phyloP scores from a whole-genome alignment of 129 eudicot genomes.

The Logfia minima region DNA sequence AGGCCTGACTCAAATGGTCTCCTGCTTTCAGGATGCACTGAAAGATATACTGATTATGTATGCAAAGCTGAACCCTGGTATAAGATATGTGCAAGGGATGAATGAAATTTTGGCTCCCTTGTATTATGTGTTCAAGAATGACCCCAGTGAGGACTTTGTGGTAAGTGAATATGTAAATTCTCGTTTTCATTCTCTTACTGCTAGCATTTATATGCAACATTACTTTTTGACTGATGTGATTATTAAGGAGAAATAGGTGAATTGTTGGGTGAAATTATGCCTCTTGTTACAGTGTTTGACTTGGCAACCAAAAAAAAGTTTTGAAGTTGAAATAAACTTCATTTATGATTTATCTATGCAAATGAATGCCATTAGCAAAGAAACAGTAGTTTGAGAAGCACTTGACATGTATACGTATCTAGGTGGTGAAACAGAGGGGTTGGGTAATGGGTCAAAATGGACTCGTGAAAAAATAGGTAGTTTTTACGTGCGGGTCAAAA shows the following conservation, averaged over 20 bases:
- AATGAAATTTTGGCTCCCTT: constrained; percentile 96
- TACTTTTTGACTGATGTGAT: not conserved
- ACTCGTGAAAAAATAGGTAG: too few relatives aligned
- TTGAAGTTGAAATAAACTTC: too few relatives aligned
- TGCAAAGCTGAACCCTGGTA: constrained; percentile 97
- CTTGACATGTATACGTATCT: too few relatives aligned
- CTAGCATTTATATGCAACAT: not conserved
- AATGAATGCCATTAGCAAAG: too few relatives aligned
- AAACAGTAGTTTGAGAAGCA: too few relatives aligned
- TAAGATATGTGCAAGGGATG: constrained; percentile 99
- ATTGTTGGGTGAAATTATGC: not conserved
- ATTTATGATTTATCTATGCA: too few relatives aligned
- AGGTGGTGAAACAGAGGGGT: too few relatives aligned
- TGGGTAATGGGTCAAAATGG: too few relatives aligned
- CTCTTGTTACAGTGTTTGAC: not conserved
- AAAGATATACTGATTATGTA: constrained; percentile 70
- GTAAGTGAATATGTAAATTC: constrained; percentile 43
- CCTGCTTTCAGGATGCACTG: constrained; percentile 74
- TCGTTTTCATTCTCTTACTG: not conserved
- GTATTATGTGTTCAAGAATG: constrained; percentile 79
- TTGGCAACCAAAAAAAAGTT: not conserved
- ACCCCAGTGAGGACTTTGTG: constrained; percentile 82
- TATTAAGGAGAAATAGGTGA: not conserved
- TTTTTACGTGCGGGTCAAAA: too few relatives aligned
- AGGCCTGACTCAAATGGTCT: constrained; percentile 10